phyloP scores from a whole-genome alignment of 345 rosid species.

The Melaleuca alternifolia region DNA sequence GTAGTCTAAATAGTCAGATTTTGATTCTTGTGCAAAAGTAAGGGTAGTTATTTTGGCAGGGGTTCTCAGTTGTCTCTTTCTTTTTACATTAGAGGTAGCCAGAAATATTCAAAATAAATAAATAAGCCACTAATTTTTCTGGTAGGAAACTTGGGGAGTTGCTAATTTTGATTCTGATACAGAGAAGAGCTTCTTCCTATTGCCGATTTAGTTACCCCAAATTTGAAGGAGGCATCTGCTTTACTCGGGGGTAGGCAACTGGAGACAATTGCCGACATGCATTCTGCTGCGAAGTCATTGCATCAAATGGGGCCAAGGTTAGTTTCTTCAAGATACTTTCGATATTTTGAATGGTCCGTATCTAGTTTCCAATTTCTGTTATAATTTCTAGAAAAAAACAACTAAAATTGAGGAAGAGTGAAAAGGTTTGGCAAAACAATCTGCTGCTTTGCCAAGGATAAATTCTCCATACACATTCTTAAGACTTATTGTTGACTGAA shows the following conservation, averaged over 20 bases:
- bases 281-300: slow-evolving; percentile 57
- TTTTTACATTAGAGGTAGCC: background rate
- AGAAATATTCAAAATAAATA: background rate
- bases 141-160: background rate
- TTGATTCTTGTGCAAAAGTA: background rate
- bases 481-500: background rate
- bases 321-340: slow-evolving; percentile 1
- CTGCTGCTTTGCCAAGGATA: background rate
- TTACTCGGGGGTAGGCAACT: slow-evolving; percentile 57
- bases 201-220: slow-evolving; percentile 85
- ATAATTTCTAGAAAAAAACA: background rate
- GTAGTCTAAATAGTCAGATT: background rate
- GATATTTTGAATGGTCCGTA: background rate
- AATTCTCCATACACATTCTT: background rate
- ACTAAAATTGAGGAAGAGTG: background rate
- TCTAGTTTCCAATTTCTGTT: background rate
- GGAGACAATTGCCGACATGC: slow-evolving; percentile 65
- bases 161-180: slow-evolving; percentile 6
- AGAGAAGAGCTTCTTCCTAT: slow-evolving; percentile 79
- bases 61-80: background rate
- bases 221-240: slow-evolving; percentile 85
- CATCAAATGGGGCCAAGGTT: slow-evolving; percentile 83
- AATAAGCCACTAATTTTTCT: background rate
- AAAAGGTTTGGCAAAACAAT: background rate
- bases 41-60: background rate